Evolutionary conservation across 2,329 filamentous ascomycete genomes (phyloP).

Genomic region (Penicillium digitatum): DNA sequence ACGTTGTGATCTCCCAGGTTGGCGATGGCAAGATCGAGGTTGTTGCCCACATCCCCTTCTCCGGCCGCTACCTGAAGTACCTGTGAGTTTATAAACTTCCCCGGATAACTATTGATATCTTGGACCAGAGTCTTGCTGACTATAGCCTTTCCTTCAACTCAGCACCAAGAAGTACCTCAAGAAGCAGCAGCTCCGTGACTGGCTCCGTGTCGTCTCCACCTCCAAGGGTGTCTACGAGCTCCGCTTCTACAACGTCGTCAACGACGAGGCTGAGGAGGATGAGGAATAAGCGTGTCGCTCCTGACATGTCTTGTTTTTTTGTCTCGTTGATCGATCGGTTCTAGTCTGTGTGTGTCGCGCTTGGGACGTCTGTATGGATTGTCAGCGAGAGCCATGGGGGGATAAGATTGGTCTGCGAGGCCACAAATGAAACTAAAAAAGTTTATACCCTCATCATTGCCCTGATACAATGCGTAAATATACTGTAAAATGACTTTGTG

Average conservation of each 20-base stretch:
- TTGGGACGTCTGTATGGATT: slow-evolving; percentile 13
- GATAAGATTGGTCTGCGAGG: slow-evolving; percentile 22
- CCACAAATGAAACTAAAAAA: slow-evolving; percentile 24
- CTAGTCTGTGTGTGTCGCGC: slow-evolving; percentile 10
- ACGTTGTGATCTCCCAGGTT: slow-evolving; percentile 81
- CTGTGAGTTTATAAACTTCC: slow-evolving; percentile 60
- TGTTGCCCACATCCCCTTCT: slow-evolving; percentile 95
- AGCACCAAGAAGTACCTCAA: slow-evolving; percentile 99
- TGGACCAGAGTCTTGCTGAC: slow-evolving; percentile 4
- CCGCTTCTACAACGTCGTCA: slow-evolving; percentile 99
- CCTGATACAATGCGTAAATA: background rate
- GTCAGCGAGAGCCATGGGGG: slow-evolving; percentile 17
- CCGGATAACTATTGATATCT: background rate
- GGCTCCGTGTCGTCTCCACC: slow-evolving; percentile 97
- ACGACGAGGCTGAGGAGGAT: slow-evolving; percentile 96
- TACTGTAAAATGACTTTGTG: background rate
- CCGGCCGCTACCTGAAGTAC: slow-evolving; percentile 99
- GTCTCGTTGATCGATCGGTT: slow-evolving; percentile 13
- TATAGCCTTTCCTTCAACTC: slow-evolving; percentile 3
- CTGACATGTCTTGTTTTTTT: slow-evolving; percentile 9
- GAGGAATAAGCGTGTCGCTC: slow-evolving; percentile 71
- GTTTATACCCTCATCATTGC: slow-evolving; percentile 20
- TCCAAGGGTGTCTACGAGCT: slow-evolving; percentile 98
- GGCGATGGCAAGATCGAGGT: slow-evolving; percentile 98
- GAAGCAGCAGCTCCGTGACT: slow-evolving; percentile 99